These are phyloP conservation scores for Stachybotrys chlorohalonatus DNA, from an alignment of 2,329 filamentous ascomycete species.

Conservation along the genomic window DNA sequence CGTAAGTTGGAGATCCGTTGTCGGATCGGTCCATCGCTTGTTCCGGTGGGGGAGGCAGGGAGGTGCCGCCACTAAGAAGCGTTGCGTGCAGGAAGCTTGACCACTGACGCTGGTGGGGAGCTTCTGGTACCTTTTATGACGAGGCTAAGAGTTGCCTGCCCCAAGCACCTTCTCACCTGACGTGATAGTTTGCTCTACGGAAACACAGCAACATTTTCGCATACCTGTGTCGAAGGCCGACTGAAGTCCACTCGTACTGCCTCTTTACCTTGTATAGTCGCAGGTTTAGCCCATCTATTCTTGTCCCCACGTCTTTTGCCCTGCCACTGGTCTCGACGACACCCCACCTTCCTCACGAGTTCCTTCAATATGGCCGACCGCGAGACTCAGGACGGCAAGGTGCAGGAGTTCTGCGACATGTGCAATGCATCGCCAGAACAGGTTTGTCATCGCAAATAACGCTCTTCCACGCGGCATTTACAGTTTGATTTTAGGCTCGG, in stretches of 20 bases:
- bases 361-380: slow-evolving; percentile 18
- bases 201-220: neutral
- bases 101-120: neutral
- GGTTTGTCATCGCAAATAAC: slow-evolving; percentile 7
- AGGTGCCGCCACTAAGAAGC: neutral
- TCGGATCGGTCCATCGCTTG: neutral
- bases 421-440: slow-evolving; percentile 16
- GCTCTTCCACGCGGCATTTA: neutral
- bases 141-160: slow-evolving; percentile 2
- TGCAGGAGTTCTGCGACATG: slow-evolving; percentile 18
- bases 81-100: neutral
- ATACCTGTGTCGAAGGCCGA: no score
- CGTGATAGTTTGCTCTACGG: neutral
- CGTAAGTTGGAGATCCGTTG: neutral
- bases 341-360: neutral
- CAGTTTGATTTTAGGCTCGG: slow-evolving; percentile 43
- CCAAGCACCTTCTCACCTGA: neutral
- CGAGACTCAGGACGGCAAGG: slow-evolving; percentile 13
- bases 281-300: neutral
- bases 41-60: neutral
- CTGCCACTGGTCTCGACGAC: neutral
- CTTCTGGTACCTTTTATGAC: slow-evolving; percentile 4
- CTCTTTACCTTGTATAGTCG: no score
- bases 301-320: neutral
- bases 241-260: no score